Evolutionary conservation across 148 eudicot species (phyloP).

Genomic region (Chenopodium suecicum): DNA sequence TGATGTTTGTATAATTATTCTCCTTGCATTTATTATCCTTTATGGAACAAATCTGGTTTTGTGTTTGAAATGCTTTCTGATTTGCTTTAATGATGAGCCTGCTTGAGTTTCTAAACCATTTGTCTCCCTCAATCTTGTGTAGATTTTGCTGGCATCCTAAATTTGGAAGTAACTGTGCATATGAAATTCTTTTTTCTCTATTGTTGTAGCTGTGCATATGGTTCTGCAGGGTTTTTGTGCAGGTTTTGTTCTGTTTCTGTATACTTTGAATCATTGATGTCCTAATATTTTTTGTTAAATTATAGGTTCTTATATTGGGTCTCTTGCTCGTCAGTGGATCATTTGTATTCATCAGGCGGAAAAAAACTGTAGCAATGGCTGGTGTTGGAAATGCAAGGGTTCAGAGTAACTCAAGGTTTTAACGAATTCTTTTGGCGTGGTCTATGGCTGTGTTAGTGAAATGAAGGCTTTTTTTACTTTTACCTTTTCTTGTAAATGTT

Average conservation of each 20-base stretch:
- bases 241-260: background rate
- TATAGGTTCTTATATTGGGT: slow-evolving; percentile 34
- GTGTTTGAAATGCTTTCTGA: background rate
- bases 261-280: background rate
- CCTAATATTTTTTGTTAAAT: background rate
- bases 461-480: background rate
- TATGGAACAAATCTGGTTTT: background rate
- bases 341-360: slow-evolving; percentile 29
- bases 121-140: background rate
- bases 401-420: slow-evolving; percentile 26
- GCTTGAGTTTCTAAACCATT: background rate
- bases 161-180: background rate
- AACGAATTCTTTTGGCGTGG: background rate
- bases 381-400: slow-evolving; percentile 20
- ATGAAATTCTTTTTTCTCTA: background rate
- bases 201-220: background rate
- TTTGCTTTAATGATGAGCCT: background rate
- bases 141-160: background rate
- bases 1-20: background rate
- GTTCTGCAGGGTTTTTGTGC: background rate
- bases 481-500: background rate
- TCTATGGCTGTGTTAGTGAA: background rate
- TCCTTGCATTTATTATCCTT: background rate
- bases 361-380: slow-evolving; percentile 24
- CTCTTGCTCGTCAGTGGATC: slow-evolving; percentile 38